Conservation (phyloP, 805 yeast species). For the Kuraishia molischiana region DNA sequence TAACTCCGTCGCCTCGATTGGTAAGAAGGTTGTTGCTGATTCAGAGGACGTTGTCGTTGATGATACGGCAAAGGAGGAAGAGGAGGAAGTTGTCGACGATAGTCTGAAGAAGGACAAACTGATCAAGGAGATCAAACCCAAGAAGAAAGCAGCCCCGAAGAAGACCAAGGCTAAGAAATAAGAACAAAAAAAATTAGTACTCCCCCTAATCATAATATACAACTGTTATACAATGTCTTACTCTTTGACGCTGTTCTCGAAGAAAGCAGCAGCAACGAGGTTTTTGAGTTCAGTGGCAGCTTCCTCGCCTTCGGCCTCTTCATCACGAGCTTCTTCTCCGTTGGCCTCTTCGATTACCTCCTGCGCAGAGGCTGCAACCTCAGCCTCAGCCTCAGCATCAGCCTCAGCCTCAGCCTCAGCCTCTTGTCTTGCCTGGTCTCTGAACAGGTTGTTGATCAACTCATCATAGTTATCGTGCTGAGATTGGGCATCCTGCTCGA, state of each 20-base stretch:
- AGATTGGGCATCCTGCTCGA: background rate
- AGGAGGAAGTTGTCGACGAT: constrained; percentile 28
- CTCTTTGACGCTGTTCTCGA: no score
- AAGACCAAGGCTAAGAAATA: background rate
- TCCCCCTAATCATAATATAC: no score
- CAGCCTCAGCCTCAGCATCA: no score
- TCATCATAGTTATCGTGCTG: constrained; percentile 2
- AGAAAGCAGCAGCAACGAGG: background rate
- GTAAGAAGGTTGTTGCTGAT: constrained; percentile 38
- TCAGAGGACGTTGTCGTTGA: constrained; percentile 65
- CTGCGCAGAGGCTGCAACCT: no score
- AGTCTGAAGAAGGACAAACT: constrained; percentile 55
- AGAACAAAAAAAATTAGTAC: no score
- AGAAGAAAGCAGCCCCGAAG: constrained; percentile 3
- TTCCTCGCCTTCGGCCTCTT: background rate
- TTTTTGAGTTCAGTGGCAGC: constrained; percentile 1
- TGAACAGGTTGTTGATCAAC: constrained; percentile 1
- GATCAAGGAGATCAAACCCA: constrained; percentile 39
- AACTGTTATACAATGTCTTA: no score
- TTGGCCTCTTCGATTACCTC: no score
- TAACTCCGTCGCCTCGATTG: constrained; percentile 35
- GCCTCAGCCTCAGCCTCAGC: constrained; percentile 1
- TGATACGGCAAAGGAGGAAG: constrained; percentile 31
- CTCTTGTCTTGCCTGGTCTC: background rate
- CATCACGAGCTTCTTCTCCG: no score